Conservation (phyloP, 805 yeast genomes). For the Myxozyma neotropica region DNA sequence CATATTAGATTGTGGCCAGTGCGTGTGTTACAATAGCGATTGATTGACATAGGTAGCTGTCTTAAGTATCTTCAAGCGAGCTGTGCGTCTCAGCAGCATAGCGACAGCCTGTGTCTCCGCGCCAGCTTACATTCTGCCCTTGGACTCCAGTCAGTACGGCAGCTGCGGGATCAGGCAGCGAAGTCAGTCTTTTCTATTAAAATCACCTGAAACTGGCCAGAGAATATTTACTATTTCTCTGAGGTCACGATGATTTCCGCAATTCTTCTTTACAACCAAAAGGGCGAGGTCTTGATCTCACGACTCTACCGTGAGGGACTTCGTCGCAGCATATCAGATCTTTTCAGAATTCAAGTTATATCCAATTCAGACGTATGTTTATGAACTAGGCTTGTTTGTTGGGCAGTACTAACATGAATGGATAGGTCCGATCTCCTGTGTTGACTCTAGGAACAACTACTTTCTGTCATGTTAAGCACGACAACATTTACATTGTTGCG, state of each 20-base stretch:
- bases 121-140: no score
- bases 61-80: no score
- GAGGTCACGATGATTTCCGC: conserved; percentile 71
- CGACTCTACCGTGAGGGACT: conserved; percentile 73
- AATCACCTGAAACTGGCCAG: no score
- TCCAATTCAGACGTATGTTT: conserved; percentile 54
- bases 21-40: no score
- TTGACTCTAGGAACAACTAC: conserved; percentile 91
- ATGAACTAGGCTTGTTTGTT: background rate
- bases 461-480: conserved; percentile 70
- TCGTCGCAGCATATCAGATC: conserved; percentile 77
- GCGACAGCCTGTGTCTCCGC: no score
- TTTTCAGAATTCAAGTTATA: conserved; percentile 90
- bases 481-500: conserved; percentile 76
- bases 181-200: background rate
- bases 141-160: background rate
- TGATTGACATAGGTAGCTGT: no score
- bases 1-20: no score
- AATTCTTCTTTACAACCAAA: conserved; percentile 70
- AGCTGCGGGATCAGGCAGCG: background rate
- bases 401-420: background rate
- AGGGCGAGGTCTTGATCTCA: conserved; percentile 83
- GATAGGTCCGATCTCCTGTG: conserved; percentile 61
- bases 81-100: no score
- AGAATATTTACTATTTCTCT: no score